Conservation (phyloP, 129 eudicot species). For the Tagetes patula region DNA sequence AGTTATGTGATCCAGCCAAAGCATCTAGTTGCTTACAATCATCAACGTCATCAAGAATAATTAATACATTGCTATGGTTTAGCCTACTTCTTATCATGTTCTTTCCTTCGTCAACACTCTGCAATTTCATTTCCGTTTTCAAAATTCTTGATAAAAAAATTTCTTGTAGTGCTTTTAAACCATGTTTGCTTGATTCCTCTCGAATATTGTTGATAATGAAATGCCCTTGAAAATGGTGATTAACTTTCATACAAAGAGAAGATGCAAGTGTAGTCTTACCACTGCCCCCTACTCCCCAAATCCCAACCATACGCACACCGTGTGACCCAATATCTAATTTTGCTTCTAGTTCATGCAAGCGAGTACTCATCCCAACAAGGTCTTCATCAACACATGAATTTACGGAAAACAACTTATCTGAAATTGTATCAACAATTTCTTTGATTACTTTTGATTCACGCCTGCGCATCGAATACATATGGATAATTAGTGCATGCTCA, state of each 20-base stretch:
- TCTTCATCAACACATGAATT: background rate
- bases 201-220: conserved; percentile 1
- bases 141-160: background rate
- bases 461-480: background rate
- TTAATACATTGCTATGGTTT: background rate
- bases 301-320: conserved; percentile 20
- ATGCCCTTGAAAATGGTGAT: conserved; percentile 9
- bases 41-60: conserved; percentile 30
- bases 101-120: background rate
- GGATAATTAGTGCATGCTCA: background rate
- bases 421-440: background rate
- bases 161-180: conserved; percentile 6
- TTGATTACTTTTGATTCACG: background rate
- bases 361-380: background rate
- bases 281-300: conserved; percentile 12
- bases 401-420: background rate
- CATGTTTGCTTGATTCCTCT: background rate
- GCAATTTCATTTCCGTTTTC: background rate
- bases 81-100: background rate
- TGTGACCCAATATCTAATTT: background rate
- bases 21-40: conserved; percentile 9
- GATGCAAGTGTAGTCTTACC: conserved; percentile 7
- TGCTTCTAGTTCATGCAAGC: background rate
- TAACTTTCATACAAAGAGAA: background rate
- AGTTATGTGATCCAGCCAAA: conserved; percentile 12